Percentiles rank a stretch among this genome's conserved stretches.
phyloP scores from a whole-genome alignment of 2,329 filamentous ascomycete species.

The Aspergillus sojae region DNA sequence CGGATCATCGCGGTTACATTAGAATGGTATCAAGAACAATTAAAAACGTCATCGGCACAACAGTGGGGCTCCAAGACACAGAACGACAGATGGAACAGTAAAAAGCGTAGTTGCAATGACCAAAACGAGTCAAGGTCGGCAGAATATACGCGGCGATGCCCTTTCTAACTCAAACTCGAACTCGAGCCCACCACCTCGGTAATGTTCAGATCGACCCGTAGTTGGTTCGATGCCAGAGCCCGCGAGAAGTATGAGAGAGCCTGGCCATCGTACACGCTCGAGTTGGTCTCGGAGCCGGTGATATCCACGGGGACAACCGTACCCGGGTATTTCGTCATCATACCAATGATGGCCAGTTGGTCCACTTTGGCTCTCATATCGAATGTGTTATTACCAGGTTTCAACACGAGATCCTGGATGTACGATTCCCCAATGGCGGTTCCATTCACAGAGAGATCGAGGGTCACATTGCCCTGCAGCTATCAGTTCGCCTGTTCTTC shows the following conservation, averaged over 20 bases:
- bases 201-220: constrained; percentile 50
- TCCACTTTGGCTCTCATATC: constrained; percentile 55
- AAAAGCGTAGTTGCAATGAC: not conserved
- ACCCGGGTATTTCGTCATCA: constrained; percentile 44
- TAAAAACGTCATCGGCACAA: not conserved
- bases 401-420: constrained; percentile 54
- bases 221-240: constrained; percentile 51
- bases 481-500: constrained; percentile 9
- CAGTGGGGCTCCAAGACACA: not conserved
- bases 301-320: constrained; percentile 56
- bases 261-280: constrained; percentile 51
- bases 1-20: not conserved
- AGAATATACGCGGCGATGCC: not conserved
- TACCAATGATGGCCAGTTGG: constrained; percentile 37
- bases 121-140: not conserved
- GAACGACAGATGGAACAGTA: not conserved
- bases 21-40: constrained; percentile 1
- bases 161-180: not conserved
- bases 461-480: constrained; percentile 56
- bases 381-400: constrained; percentile 57
- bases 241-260: constrained; percentile 57
- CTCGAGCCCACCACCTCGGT: constrained; percentile 3
- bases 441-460: constrained; percentile 54
- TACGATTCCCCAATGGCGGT: constrained; percentile 53
- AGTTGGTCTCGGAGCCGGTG: constrained; percentile 44